Percentiles rank a stretch among this genome's conserved stretches.
Conservation (phyloP, 179 eudicot species). For the Corrigiola litoralis region DNA sequence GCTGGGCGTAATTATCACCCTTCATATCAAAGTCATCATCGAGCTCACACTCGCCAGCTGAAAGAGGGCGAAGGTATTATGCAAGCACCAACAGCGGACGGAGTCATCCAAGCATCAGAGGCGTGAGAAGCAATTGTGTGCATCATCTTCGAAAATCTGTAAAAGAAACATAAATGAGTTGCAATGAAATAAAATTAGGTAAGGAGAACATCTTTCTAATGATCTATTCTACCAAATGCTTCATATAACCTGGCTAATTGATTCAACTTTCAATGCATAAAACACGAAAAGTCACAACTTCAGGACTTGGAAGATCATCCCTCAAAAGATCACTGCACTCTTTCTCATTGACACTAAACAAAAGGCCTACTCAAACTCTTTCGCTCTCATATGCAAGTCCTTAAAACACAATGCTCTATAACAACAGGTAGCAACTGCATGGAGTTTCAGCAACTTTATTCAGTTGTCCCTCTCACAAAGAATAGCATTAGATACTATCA, state of each 20-base stretch:
- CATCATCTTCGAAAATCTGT: slow-evolving; percentile 95
- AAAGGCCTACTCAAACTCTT: not conserved
- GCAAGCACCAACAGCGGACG: slow-evolving; percentile 97
- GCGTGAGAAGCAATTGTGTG: slow-evolving; percentile 70
- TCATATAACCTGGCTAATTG: slow-evolving; percentile 1
- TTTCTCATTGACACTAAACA: not conserved
- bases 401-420: not conserved
- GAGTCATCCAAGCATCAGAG: slow-evolving; percentile 84
- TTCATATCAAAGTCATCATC: slow-evolving; percentile 85
- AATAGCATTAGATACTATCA: not conserved
- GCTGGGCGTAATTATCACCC: slow-evolving; percentile 93
- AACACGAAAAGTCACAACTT: no score
- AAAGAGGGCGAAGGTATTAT: slow-evolving; percentile 99
- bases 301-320: no score
- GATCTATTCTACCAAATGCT: not conserved
- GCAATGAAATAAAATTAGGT: no score
- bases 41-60: slow-evolving; percentile 96
- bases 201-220: not conserved
- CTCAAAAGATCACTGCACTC: not conserved
- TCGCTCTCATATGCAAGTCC: not conserved
- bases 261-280: no score
- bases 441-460: not conserved
- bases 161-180: slow-evolving; percentile 8
- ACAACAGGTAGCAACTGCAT: not conserved
- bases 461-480: not conserved